phyloP scores from a whole-genome alignment of 352 stramenopile species.

The Phytophthora lateralis region DNA sequence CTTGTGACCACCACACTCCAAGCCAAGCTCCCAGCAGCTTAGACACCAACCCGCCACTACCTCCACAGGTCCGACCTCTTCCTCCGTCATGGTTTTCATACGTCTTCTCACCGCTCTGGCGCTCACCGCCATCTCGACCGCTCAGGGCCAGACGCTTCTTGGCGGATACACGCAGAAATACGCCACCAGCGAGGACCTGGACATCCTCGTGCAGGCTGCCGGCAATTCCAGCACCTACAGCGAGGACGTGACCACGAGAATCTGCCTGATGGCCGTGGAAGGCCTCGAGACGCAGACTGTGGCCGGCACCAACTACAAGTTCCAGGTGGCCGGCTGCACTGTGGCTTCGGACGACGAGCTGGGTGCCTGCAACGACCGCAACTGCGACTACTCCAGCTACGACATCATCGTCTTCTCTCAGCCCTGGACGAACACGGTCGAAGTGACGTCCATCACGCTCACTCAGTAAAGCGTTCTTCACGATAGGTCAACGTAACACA shows the following conservation, averaged over 20 bases:
- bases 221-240: constrained; percentile 39
- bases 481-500: constrained; percentile 2
- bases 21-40: constrained; percentile 20
- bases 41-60: too few relatives aligned
- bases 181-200: constrained; percentile 29
- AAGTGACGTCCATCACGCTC: constrained; percentile 44
- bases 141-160: constrained; percentile 22
- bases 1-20: constrained; percentile 5
- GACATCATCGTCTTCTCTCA: constrained; percentile 46
- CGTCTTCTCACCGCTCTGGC: constrained; percentile 26
- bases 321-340: constrained; percentile 53
- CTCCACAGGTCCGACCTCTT: constrained; percentile 19
- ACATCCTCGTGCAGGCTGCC: constrained; percentile 43
- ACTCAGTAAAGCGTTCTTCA: constrained; percentile 24
- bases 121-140: constrained; percentile 12
- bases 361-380: constrained; percentile 46
- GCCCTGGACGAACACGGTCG: constrained; percentile 43
- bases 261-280: constrained; percentile 52
- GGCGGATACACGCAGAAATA: constrained; percentile 34
- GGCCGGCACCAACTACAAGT: constrained; percentile 66
- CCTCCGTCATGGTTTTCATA: constrained; percentile 23
- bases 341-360: constrained; percentile 41
- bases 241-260: constrained; percentile 28
- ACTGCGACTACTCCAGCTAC: constrained; percentile 42
- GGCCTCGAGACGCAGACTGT: constrained; percentile 48